Evolutionary conservation across 2,329 filamentous ascomycete species (phyloP).

Genomic region (Didymella segeticola): DNA sequence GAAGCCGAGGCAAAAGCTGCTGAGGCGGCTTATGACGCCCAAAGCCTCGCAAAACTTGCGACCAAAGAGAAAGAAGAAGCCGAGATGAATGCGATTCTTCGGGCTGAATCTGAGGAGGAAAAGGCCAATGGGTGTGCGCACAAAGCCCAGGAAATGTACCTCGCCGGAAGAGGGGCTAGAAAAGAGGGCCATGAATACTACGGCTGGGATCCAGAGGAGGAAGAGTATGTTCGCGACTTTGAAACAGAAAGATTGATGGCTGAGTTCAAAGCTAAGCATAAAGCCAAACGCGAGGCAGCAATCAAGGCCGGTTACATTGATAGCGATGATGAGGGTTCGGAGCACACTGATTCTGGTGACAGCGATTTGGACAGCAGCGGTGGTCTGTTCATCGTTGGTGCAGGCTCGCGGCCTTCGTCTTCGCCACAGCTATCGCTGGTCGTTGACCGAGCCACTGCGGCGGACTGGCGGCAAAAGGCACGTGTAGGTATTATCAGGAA

Average conservation of each 20-base stretch:
- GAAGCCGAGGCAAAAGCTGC: background rate
- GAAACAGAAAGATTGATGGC: background rate
- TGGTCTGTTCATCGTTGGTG: background rate
- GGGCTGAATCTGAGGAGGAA: background rate
- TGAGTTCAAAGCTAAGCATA: background rate
- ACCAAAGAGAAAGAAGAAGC: background rate
- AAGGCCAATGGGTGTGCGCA: background rate
- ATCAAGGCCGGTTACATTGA: no score
- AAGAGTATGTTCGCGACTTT: background rate
- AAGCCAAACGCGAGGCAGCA: background rate
- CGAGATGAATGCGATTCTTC: background rate
- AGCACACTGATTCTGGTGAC: background rate
- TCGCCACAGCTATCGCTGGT: background rate
- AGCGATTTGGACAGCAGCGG: background rate
- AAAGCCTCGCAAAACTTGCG: background rate
- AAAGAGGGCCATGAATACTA: background rate
- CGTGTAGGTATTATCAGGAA: background rate
- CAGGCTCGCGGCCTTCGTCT: background rate
- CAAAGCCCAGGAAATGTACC: slow-evolving; percentile 1
- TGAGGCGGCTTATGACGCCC: background rate
- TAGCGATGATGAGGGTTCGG: background rate
- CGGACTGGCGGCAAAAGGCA: slow-evolving; percentile 5
- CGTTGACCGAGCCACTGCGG: background rate
- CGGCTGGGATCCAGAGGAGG: background rate
- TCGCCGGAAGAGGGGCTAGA: background rate